Evolutionary conservation across 2,329 filamentous ascomycete species (phyloP).

Genomic region (Aureobasidium uvarum): DNA sequence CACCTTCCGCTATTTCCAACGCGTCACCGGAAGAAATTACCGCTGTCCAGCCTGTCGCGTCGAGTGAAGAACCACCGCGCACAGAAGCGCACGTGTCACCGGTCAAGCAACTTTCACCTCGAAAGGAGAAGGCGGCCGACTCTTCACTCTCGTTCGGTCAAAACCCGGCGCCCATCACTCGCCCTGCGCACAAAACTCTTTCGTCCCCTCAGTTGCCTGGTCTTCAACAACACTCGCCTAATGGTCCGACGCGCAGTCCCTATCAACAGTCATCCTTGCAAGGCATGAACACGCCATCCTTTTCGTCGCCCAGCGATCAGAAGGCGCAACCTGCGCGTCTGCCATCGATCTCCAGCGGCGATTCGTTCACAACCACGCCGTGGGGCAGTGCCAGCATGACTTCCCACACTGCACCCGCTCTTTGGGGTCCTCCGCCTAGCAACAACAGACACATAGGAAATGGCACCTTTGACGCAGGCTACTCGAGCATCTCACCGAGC

Average conservation of each 20-base stretch:
- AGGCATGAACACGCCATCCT: conserved; percentile 49
- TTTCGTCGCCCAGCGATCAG: conserved; percentile 40
- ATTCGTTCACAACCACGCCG: conserved; percentile 23
- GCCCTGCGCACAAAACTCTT: conserved; percentile 13
- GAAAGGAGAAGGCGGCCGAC: conserved; percentile 20
- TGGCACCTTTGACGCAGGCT: conserved; percentile 68
- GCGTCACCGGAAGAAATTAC: conserved; percentile 28
- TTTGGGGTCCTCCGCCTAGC: conserved; percentile 69
- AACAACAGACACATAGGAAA: conserved; percentile 72
- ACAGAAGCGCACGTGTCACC: conserved; percentile 30
- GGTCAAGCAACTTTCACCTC: conserved; percentile 18
- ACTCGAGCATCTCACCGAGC: conserved; percentile 52
- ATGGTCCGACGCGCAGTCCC: conserved; percentile 12
- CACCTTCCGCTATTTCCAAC: conserved; percentile 20
- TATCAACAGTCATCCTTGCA: conserved; percentile 24
- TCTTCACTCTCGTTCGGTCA: conserved; percentile 38
- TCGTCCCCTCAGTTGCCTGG: conserved; percentile 22
- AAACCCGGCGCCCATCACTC: conserved; percentile 45
- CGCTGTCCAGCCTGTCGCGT: conserved; percentile 29
- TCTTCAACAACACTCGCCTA: conserved; percentile 23
- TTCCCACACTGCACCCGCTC: conserved; percentile 50
- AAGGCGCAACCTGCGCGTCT: conserved; percentile 36
- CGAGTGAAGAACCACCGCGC: conserved; percentile 12
- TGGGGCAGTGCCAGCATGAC: conserved; percentile 31
- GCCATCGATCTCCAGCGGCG: conserved; percentile 27